These are phyloP conservation scores for Fraxinus paxiana DNA, from an alignment of 305 asterid species.

Conservation along the genomic window DNA sequence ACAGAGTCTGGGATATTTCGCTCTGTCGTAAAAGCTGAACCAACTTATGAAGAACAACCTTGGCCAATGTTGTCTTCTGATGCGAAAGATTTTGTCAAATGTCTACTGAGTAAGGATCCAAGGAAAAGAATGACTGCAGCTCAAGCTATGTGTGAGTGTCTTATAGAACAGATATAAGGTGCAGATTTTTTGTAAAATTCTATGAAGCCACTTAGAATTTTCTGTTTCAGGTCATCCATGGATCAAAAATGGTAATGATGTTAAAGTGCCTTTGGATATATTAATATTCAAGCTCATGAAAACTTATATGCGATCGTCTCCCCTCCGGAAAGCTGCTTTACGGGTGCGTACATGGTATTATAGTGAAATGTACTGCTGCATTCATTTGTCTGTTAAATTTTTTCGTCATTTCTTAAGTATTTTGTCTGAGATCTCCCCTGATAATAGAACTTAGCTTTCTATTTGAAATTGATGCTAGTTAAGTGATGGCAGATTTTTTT, in stretches of 20 bases:
- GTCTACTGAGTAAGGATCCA: constrained; percentile 70
- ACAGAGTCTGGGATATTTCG: constrained; percentile 90
- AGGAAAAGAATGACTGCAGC: constrained; percentile 95
- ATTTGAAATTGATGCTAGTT: not conserved
- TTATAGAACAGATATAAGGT: not conserved
- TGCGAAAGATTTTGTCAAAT: constrained; percentile 69
- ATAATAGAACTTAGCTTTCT: not conserved
- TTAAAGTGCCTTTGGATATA: constrained; percentile 55
- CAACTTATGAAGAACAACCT: constrained; percentile 71
- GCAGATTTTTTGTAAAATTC: not conserved
- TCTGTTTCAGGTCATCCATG: constrained; percentile 64
- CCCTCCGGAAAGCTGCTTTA: constrained; percentile 68
- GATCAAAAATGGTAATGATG: constrained; percentile 39
- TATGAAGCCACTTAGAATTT: constrained; percentile 13
- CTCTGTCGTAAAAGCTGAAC: constrained; percentile 83
- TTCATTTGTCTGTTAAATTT: not conserved
- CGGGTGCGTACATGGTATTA: constrained; percentile 34
- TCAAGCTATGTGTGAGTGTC: constrained; percentile 81
- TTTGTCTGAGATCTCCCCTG: not conserved
- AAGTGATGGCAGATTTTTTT: not conserved
- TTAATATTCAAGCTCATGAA: constrained; percentile 55
- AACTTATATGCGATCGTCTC: constrained; percentile 62
- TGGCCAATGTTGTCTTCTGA: constrained; percentile 66
- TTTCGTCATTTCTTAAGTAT: not conserved
- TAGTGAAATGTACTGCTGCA: not conserved